Evolutionary conservation across 2,329 filamentous ascomycete species (phyloP).

Genomic region (Epicoccum nigrum): DNA sequence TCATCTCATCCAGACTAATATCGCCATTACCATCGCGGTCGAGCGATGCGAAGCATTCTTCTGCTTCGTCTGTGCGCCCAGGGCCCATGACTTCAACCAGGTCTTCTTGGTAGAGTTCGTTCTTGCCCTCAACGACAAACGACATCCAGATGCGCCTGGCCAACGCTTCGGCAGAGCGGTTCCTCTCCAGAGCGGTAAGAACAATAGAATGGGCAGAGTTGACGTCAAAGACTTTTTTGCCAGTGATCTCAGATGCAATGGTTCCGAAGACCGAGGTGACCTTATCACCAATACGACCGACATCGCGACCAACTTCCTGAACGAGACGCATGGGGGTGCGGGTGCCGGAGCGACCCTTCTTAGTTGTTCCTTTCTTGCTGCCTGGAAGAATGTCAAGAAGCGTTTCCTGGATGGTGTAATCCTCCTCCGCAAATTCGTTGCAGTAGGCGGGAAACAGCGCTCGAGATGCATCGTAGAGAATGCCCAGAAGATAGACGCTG

Average conservation of each 20-base stretch:
- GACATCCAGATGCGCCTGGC: slow-evolving; percentile 98
- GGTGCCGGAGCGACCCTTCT: slow-evolving; percentile 63
- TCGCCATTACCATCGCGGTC: slow-evolving; percentile 92
- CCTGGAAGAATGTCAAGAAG: slow-evolving; percentile 65
- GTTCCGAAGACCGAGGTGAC: slow-evolving; percentile 92
- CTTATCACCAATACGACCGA: slow-evolving; percentile 85
- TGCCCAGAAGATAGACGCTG: slow-evolving; percentile 77
- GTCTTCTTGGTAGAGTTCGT: slow-evolving; percentile 79
- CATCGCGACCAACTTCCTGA: slow-evolving; percentile 67
- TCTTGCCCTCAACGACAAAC: slow-evolving; percentile 88
- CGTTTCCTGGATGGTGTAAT: slow-evolving; percentile 85
- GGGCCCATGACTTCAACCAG: slow-evolving; percentile 85
- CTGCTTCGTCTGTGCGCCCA: slow-evolving; percentile 75
- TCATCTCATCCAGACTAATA: slow-evolving; percentile 94
- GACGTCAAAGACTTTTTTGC: slow-evolving; percentile 93
- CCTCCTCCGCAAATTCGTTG: slow-evolving; percentile 86
- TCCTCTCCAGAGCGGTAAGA: slow-evolving; percentile 85
- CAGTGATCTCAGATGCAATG: slow-evolving; percentile 91
- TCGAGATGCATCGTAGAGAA: slow-evolving; percentile 90
- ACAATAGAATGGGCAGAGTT: slow-evolving; percentile 90
- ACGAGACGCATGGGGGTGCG: slow-evolving; percentile 81
- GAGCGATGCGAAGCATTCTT: slow-evolving; percentile 80
- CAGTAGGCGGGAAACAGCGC: slow-evolving; percentile 92
- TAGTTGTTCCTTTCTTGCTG: slow-evolving; percentile 57
- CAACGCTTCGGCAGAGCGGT: slow-evolving; percentile 83